Evolutionary conservation across 805 yeast species (phyloP), one percentile per base, ranked within the genome.

Genomic region (Kazachstania bromeliacearum): DNA sequence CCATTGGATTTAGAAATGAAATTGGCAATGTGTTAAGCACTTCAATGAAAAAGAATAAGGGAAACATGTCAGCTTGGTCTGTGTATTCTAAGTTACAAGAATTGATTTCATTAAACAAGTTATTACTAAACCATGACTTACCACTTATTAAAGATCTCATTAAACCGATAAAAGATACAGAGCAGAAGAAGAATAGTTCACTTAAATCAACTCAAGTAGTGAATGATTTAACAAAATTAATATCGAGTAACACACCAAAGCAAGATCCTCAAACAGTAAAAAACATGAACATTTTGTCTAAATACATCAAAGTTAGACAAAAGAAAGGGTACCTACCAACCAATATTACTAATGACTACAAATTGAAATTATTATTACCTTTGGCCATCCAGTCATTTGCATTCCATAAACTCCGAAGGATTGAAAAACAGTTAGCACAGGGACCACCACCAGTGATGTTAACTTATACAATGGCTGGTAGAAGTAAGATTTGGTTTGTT

Each of bases 401-500:
- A 14, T 30, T 39, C 15, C 12, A 24, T 17, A 46, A 38, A 29
- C 31, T 58, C 19, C 37, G 43, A 18, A 27, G 41, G 14, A 33
- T 55, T 4, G 43, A 47, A 14, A 31, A 37, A 18, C 46, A 46
- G 38, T 35, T 57, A 15, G 34, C 44, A 6, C 48, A 40, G 19
- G 60, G 60, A 1, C 48, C 58, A 3, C 61, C 60, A 0, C 36
- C 37, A 22, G 45, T 47, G 3, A 24, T 32, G 3, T 17, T 55
- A 12, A 46, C 37, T 12, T 46, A 46, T 23, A 55, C 60, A 6
- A 37, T 41, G 8, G 52, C 50, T 5, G 57, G 57, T 4, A 44
- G 41, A 14, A 37, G 48, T 12, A 46, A 40, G 19, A 47, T 58
- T 3, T 57, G 59, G 60, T 58, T 57, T 37, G 44, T 57, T 4